Evolutionary conservation across 2,329 filamentous ascomycete genomes (phyloP).

Genomic region (Alternaria triticina): DNA sequence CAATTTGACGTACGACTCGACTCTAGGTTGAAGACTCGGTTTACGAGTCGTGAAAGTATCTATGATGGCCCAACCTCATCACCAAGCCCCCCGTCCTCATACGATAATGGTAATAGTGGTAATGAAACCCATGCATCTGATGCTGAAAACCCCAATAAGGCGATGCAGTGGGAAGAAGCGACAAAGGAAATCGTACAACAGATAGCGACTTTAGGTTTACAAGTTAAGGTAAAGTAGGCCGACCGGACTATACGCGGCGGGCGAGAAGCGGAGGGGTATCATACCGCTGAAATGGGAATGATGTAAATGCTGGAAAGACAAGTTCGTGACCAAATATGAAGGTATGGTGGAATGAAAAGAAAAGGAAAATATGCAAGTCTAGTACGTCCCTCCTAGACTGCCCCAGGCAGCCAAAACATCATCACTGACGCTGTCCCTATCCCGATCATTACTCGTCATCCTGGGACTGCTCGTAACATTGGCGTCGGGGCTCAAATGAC

Average conservation of each 20-base stretch:
- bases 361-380: neutral
- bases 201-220: neutral
- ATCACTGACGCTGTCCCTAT: conserved; percentile 51
- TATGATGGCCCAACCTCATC: neutral
- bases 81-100: neutral
- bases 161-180: neutral
- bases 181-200: neutral
- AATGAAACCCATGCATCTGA: neutral
- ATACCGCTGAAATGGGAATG: neutral
- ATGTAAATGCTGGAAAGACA: neutral
- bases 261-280: neutral
- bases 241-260: neutral
- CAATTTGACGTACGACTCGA: neutral
- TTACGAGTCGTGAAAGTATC: neutral
- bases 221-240: neutral
- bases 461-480: conserved; percentile 31
- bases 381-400: conserved; percentile 51
- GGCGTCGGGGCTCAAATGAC: conserved; percentile 28
- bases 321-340: neutral
- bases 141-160: neutral
- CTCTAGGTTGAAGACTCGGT: neutral
- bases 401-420: conserved; percentile 57
- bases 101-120: neutral
- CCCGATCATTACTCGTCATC: conserved; percentile 19
- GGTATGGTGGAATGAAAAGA: neutral